These are phyloP conservation scores for Wickerhamiella parazyma DNA, from an alignment of 805 yeast genomes.

Conservation along the genomic window DNA sequence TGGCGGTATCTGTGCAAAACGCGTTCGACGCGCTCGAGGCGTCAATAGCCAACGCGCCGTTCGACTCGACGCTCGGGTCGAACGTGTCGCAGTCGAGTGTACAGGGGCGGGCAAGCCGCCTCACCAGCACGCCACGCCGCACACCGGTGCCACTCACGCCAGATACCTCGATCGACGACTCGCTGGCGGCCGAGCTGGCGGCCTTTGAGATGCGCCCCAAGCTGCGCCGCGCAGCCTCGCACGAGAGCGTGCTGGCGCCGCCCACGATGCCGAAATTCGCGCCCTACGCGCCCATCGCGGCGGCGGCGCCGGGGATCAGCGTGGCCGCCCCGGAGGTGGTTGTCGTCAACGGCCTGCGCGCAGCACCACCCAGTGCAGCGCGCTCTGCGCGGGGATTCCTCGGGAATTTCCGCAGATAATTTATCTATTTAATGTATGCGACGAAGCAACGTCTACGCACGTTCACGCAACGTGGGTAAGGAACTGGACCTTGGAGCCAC, in stretches of 20 bases:
- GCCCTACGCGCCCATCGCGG: not conserved
- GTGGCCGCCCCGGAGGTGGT: slow-evolving; percentile 1
- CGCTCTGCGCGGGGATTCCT: slow-evolving; percentile 4
- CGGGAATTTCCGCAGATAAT: not conserved
- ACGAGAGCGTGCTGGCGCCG: slow-evolving; percentile 6
- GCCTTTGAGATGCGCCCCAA: slow-evolving; percentile 1
- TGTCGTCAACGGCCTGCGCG: slow-evolving; percentile 6
- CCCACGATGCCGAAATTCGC: not conserved
- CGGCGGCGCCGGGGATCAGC: not conserved
- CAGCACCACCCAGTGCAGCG: not conserved
- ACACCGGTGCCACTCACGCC: not conserved
- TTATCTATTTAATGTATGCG: not conserved
- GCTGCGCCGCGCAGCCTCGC: slow-evolving; percentile 1
- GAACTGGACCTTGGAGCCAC: slow-evolving; percentile 18
- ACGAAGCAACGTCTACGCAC: not conserved
- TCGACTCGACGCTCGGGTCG: too few species aligned
- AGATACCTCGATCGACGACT: not conserved
- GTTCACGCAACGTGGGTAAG: slow-evolving; percentile 12
- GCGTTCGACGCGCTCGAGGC: slow-evolving; percentile 6
- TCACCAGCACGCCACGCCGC: not conserved
- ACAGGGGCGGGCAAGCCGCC: not conserved
- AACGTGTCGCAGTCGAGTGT: not conserved
- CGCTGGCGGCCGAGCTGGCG: slow-evolving; percentile 3
- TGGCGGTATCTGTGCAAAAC: slow-evolving; percentile 1
- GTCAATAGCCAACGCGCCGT: not conserved